Evolutionary conservation across 768 basidiomycete species (phyloP), one percentile per base, ranked within the genome.

Genomic region (Termitomyces heimii): DNA sequence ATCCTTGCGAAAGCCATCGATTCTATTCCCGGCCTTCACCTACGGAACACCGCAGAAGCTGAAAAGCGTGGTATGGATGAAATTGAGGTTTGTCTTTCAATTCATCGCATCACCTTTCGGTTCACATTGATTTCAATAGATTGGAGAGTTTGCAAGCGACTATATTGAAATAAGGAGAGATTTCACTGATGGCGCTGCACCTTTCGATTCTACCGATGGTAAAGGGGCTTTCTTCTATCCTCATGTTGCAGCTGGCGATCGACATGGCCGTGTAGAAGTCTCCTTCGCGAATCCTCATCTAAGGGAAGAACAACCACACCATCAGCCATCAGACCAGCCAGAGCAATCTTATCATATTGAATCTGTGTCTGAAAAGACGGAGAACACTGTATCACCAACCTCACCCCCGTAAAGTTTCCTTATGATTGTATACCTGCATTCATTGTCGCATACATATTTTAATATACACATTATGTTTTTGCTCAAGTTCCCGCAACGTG

Each of bases 81-180:
- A 65, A 78, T 82, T 28, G 84, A 91, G 78, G 86, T 88, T 61
- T 55, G 80, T 56, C 29, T 34, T 32, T 10, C n/a, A n/a, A 24
- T 5, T 22, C 12, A 31, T 20, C 28, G 32, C 32, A 20, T 20
- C 29, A 18, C 18, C 24, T 10, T 48, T 48, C 45, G 1, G 54
- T 45, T 52, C 32, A 51, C 22, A 18, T 18, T 10, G 29, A 16
- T 24, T n/a, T 14, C 14, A 31, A 39, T 56, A 86, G 83, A 83
- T 85, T 39, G 85, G 85, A 52, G 85, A 87, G 63, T 87, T 86
- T 57, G 85, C 85, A 14, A 82, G 74, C 20, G 85, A 87, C 61
- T 86, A 85, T 59, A 83, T 85, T 57, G 83, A 90, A 66, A 77
- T 87, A 20, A 83, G 84, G 45, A 79, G 88, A 51, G 82, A 88